phyloP scores from a whole-genome alignment of 306 rosid genomes.

The Fragaria vesca region DNA sequence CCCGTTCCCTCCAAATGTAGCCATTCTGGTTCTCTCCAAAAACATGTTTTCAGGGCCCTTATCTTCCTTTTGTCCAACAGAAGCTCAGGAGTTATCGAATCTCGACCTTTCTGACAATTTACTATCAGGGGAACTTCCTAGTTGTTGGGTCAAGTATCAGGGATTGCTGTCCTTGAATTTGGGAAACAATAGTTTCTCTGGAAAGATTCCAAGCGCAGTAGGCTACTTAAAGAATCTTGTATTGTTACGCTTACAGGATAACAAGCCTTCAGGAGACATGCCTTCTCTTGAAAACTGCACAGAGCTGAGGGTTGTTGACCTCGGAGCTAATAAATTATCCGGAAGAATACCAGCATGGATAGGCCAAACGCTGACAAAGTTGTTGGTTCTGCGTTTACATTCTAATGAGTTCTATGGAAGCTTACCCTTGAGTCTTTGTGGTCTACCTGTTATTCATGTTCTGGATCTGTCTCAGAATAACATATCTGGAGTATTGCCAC shows the following conservation, averaged over 20 bases:
- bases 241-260: slow-evolving; percentile 2
- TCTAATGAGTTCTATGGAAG: slow-evolving; percentile 24
- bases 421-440: slow-evolving; percentile 10
- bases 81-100: neutral
- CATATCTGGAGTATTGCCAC: slow-evolving; percentile 1
- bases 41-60: neutral
- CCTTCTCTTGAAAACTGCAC: slow-evolving; percentile 26
- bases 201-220: slow-evolving; percentile 5
- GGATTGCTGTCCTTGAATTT: neutral
- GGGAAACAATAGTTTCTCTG: neutral
- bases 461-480: slow-evolving; percentile 19
- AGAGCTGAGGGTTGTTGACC: slow-evolving; percentile 21
- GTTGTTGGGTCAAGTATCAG: neutral
- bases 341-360: slow-evolving; percentile 25
- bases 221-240: neutral
- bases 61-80: neutral
- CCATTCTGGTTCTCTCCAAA: neutral
- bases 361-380: slow-evolving; percentile 9
- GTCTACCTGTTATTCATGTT: slow-evolving; percentile 1
- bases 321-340: slow-evolving; percentile 17
- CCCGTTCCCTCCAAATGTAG: neutral
- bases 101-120: neutral
- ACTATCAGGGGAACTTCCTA: neutral
- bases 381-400: slow-evolving; percentile 14
- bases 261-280: slow-evolving; percentile 21